Conservation (phyloP, 192 early-diverging fungal genomes). For the Dimargaris cristalligena region DNA sequence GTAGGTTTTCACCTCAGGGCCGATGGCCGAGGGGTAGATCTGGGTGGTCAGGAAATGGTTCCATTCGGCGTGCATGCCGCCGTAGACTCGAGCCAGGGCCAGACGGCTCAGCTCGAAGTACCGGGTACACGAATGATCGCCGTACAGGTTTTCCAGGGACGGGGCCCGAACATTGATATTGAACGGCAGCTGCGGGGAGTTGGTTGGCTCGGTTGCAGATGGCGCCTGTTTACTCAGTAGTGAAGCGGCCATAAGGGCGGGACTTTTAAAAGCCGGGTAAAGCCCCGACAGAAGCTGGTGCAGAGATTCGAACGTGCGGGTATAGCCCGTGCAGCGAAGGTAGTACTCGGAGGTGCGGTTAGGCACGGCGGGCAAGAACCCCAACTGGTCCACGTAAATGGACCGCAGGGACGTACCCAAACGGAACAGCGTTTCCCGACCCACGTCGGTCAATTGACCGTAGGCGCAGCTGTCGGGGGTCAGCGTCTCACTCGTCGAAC, state of each 20-base stretch:
- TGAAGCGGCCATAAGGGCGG: no score
- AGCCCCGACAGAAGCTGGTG: conserved; percentile 43
- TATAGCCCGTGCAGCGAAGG: conserved; percentile 37
- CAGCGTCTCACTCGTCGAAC: neutral
- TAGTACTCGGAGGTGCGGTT: conserved; percentile 23
- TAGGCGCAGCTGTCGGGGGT: conserved; percentile 21
- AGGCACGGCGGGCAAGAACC: conserved; percentile 17
- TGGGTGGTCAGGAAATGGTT: neutral
- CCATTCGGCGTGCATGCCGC: neutral
- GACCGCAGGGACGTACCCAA: conserved; percentile 30
- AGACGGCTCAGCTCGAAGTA: neutral
- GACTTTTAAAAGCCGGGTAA: conserved; percentile 27
- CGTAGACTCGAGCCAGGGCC: no score
- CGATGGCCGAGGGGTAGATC: conserved; percentile 12
- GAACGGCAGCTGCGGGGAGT: conserved; percentile 2
- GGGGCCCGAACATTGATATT: neutral
- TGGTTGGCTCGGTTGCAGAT: no score
- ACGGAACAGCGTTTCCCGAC: conserved; percentile 29
- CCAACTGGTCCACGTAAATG: conserved; percentile 35
- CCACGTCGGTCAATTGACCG: conserved; percentile 43
- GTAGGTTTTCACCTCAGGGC: conserved; percentile 10
- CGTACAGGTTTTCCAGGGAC: conserved; percentile 1
- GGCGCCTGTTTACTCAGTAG: no score
- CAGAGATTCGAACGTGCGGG: conserved; percentile 48
- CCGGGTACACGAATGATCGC: neutral